Evolutionary conservation across 1,139 yeast genomes (phyloP).

Genomic region (Yamadazyma pseudoaaseri): DNA sequence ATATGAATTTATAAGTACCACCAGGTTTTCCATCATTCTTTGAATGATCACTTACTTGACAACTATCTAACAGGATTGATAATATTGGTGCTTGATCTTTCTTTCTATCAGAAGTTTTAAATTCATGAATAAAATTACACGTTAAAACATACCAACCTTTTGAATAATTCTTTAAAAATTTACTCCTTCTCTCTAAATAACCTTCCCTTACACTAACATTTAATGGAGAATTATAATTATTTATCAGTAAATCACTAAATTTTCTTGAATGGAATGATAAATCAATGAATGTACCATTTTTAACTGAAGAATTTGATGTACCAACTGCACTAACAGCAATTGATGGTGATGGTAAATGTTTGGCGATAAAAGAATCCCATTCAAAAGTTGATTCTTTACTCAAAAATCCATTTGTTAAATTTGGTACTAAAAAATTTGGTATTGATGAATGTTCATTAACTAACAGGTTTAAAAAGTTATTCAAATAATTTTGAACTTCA

Average conservation of each 20-base stretch:
- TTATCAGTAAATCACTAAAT: slow-evolving; percentile 59
- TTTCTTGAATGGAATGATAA: slow-evolving; percentile 70
- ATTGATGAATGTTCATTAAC: slow-evolving; percentile 70
- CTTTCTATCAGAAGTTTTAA: slow-evolving; percentile 78
- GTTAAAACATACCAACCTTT: slow-evolving; percentile 91
- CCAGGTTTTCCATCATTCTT: slow-evolving; percentile 62
- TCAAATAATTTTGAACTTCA: slow-evolving; percentile 80
- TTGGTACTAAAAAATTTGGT: slow-evolving; percentile 63
- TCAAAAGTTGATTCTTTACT: slow-evolving; percentile 78
- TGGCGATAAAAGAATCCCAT: slow-evolving; percentile 81
- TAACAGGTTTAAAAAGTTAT: slow-evolving; percentile 65
- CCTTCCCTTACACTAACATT: slow-evolving; percentile 77
- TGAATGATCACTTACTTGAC: slow-evolving; percentile 79
- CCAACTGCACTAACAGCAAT: slow-evolving; percentile 32
- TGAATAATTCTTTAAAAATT: slow-evolving; percentile 84
- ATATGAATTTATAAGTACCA: slow-evolving; percentile 72
- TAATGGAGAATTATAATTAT: slow-evolving; percentile 68
- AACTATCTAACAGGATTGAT: slow-evolving; percentile 80
- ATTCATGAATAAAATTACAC: slow-evolving; percentile 85
- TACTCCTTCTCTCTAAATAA: slow-evolving; percentile 82
- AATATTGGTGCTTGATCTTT: slow-evolving; percentile 84
- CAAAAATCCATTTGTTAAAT: slow-evolving; percentile 70
- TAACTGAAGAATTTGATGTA: slow-evolving; percentile 22
- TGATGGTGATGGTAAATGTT: slow-evolving; percentile 51
- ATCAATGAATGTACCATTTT: slow-evolving; percentile 66